phyloP scores from a whole-genome alignment of 345 rosid species.

The Rubroshorea leprosula region DNA sequence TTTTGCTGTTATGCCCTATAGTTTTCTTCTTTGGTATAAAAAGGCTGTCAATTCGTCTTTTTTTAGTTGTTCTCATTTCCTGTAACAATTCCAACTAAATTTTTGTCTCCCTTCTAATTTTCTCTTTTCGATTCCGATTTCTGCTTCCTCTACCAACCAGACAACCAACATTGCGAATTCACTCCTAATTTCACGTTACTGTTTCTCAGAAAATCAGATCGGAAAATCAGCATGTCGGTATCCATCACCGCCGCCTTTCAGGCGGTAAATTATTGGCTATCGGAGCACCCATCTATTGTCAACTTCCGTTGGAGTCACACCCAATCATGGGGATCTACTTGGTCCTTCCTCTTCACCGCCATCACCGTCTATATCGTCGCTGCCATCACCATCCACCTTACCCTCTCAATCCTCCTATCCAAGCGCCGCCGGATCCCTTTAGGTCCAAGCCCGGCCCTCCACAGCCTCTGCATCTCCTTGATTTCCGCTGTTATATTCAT shows the following conservation, averaged over 20 bases:
- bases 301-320: slow-evolving; percentile 82
- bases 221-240: not conserved
- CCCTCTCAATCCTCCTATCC: slow-evolving; percentile 31
- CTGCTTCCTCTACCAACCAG: too few species aligned
- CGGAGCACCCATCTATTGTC: slow-evolving; percentile 74
- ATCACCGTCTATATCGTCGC: slow-evolving; percentile 44
- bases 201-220: not conserved
- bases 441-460: slow-evolving; percentile 78
- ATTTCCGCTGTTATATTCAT: slow-evolving; percentile 64
- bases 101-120: too few species aligned
- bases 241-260: not conserved
- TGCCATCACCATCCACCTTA: slow-evolving; percentile 47
- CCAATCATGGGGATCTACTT: slow-evolving; percentile 87
- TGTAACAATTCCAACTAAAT: too few species aligned
- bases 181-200: not conserved
- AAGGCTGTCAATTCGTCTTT: too few species aligned
- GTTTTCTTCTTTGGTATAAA: too few species aligned
- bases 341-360: slow-evolving; percentile 67
- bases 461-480: slow-evolving; percentile 55
- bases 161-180: too few species aligned
- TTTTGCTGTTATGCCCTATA: too few species aligned
- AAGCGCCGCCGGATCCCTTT: slow-evolving; percentile 43
- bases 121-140: too few species aligned
- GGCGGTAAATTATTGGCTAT: slow-evolving; percentile 36
- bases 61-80: too few species aligned